Conservation (phyloP, 2,329 filamentous ascomycete genomes). For the Xylaria sp. region DNA sequence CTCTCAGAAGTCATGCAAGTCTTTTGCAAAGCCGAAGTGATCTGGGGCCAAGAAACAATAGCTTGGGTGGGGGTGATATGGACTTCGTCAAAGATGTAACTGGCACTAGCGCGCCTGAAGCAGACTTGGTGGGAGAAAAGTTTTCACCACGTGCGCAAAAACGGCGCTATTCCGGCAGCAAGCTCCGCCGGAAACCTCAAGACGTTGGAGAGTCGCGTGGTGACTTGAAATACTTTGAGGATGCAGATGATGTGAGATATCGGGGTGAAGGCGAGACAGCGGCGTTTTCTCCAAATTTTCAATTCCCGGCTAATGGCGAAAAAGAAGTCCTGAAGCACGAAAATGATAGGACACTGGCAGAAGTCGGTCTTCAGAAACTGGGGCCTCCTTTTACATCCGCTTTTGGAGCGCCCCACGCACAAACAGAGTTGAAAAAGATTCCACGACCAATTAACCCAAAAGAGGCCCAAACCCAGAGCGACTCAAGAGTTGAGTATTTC, state of each 20-base stretch:
- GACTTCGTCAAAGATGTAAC: conserved; percentile 59
- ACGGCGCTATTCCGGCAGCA: conserved; percentile 86
- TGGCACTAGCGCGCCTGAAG: conserved; percentile 69
- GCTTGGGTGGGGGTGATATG: conserved; percentile 43
- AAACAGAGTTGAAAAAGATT: conserved; percentile 50
- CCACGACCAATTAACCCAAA: conserved; percentile 75
- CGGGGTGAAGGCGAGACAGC: conserved; percentile 70
- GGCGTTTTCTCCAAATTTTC: conserved; percentile 29
- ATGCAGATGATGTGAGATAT: conserved; percentile 84
- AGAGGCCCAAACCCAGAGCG: conserved; percentile 69
- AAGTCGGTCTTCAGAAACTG: conserved; percentile 36
- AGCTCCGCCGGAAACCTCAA: conserved; percentile 73
- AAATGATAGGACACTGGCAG: neutral
- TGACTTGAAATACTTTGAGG: conserved; percentile 88
- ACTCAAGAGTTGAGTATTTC: conserved; percentile 85
- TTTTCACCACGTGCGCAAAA: conserved; percentile 55
- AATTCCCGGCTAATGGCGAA: conserved; percentile 19
- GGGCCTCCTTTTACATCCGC: conserved; percentile 44
- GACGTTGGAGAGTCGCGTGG: conserved; percentile 74
- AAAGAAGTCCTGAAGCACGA: neutral
- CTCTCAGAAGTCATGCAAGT: conserved; percentile 33
- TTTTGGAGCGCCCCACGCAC: conserved; percentile 47
- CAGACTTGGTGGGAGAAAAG: conserved; percentile 57
- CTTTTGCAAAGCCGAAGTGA: conserved; percentile 45
- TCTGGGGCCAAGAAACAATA: conserved; percentile 38